Evolutionary conservation across 176 grass and related monocot genomes (phyloP), one percentile per base, ranked within the genome.

Genomic region (Oryza brachyantha): DNA sequence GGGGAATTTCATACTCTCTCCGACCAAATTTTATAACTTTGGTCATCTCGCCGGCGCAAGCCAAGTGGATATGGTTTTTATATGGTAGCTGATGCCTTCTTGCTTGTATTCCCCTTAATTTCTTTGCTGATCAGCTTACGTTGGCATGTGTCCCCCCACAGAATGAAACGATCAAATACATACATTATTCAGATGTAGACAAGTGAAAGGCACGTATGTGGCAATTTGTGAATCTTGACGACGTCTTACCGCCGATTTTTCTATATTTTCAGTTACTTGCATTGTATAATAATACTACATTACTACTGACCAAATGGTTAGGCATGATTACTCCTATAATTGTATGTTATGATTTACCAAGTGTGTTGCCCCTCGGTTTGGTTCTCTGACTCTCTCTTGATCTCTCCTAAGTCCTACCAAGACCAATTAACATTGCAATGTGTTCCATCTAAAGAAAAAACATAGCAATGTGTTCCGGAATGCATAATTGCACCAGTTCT

Each of bases 201-300:
- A 67, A 84, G 76, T 75, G 81, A 88, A 84, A 88, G 81, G 29
- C 76, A 69, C 86, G 40, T 69, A 64, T 84, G 86, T 55, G 61
- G 21, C 86, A 68, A 69, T 29, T 60, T 48, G 61, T 74, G 68
- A 66, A 4, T 21, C 38, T 7, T 79, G 68, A 83, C 29, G 38
- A 52, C 24, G 78, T 61, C 61, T 60, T 66, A 22, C 34, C 17
- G 5, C 17, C 35, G 52, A 31, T 68, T 66, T 66, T 79, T 34
- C 11, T 72, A 7, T 37, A 52, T 48, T 70, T 32, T 62, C 12
- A 17, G 25, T 80, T 59, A 32, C 22, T 55, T 39, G 55, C 25
- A 25, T 50, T 50, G 10, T 40, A 39, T 39, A 75, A 26, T 59
- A 68, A 19, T 40, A 42, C 13, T n/a, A n/a, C n/a, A n/a, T n/a